Evolutionary conservation across 176 grass and related monocot species (phyloP), one percentile per base, ranked within the genome.

Genomic region (Elymus sibiricus): DNA sequence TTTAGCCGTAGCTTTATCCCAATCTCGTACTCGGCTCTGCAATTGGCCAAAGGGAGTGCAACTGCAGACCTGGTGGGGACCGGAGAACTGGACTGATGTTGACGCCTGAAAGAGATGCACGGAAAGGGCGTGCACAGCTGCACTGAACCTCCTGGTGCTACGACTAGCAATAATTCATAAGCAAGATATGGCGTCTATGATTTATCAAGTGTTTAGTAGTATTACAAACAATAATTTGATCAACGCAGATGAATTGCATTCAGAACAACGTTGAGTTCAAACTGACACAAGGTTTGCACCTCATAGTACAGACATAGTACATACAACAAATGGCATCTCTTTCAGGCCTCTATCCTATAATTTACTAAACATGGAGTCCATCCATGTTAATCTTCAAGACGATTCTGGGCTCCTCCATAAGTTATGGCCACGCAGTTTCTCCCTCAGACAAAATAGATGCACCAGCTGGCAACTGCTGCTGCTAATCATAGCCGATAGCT

Each of bases 1-100:
- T 67, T 27, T 59, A 64, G 89, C 67, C 70, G 46, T 35, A 80
- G 46, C 85, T 66, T 87, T 87, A 87, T 87, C 89, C 49, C 60
- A 59, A 65, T 51, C 28, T 34, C n/a, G 27, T 43, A 40, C 31
- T 56, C 74, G 15, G 74, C 73, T 66, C 73, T 32, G 89, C 85
- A 74, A 90, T 84, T 90, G 89, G 89, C 25, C 22, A n/a, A 56
- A 39, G 49, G 6, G 26, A 13, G 31, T 39, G 5, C 47, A 85
- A 46, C 47, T 43, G 29, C 69, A 66, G 31, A 58, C 32, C 7
- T 44, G 35, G 72, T 43, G 61, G 79, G 61, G 37, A 17, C 79
- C 58, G 25, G 43, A n/a, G 74, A 16, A 79, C 64, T 65, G 78
- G 42, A 68, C 42, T 24, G 62, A 81, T 49, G 12, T 27, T 35